phyloP scores from a whole-genome alignment of 1,139 yeast genomes.

The Pichia sp. region DNA sequence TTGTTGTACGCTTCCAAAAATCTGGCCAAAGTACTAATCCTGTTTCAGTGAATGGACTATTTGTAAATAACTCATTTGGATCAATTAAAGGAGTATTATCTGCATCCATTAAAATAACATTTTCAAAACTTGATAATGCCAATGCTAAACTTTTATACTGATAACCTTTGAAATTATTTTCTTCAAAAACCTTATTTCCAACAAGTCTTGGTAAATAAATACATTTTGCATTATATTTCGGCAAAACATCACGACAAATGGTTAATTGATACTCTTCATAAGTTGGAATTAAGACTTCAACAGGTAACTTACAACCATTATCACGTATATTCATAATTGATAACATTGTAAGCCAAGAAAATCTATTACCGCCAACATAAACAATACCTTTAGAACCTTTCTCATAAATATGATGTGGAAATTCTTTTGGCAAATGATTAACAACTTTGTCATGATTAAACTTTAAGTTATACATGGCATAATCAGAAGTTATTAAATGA shows the following conservation, averaged over 20 bases:
- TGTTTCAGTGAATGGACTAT: conserved; percentile 31
- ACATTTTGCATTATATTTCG: conserved; percentile 65
- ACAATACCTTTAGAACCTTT: conserved; percentile 64
- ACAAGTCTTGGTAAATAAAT: conserved; percentile 53
- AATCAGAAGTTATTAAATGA: conserved; percentile 24
- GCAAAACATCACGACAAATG: conserved; percentile 59
- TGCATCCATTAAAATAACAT: conserved; percentile 69
- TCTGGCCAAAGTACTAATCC: conserved; percentile 47
- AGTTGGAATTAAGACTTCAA: conserved; percentile 71
- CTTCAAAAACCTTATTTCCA: conserved; percentile 38
- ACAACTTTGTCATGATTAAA: conserved; percentile 26
- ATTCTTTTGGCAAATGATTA: conserved; percentile 21
- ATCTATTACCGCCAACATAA: conserved; percentile 75
- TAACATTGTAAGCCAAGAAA: conserved; percentile 64
- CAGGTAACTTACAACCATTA: conserved; percentile 60
- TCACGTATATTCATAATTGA: conserved; percentile 62
- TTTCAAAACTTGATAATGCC: conserved; percentile 69
- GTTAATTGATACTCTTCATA: conserved; percentile 64
- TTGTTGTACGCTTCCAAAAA: conserved; percentile 44
- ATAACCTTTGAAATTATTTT: conserved; percentile 60
- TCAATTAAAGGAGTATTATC: conserved; percentile 60
- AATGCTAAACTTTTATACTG: conserved; percentile 76
- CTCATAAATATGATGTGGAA: conserved; percentile 29
- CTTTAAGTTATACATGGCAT: conserved; percentile 24
- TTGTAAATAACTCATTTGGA: conserved; percentile 44